Percentiles rank a stretch among this genome's conserved stretches.
These are phyloP conservation scores for Akanthomyces muscarius DNA, from an alignment of 2,329 filamentous ascomycete species.

Conservation along the genomic window DNA sequence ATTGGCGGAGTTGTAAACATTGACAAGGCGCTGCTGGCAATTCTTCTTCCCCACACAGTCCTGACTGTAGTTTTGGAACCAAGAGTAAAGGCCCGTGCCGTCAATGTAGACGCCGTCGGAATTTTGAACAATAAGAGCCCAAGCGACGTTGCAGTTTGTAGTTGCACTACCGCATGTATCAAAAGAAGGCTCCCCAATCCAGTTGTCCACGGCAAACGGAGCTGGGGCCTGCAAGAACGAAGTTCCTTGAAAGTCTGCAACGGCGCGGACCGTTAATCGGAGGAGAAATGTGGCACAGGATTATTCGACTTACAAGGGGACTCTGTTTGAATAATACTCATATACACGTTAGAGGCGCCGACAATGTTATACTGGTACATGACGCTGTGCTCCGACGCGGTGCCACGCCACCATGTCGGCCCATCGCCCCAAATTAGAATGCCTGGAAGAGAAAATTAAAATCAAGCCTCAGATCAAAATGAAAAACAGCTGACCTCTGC, in stretches of 20 bases:
- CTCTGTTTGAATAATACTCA: slow-evolving; percentile 44
- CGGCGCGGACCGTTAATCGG: background rate
- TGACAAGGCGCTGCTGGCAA: slow-evolving; percentile 24
- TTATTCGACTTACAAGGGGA: slow-evolving; percentile 16
- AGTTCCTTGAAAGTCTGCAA: slow-evolving; percentile 20
- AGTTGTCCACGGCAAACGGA: slow-evolving; percentile 17
- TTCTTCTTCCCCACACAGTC: slow-evolving; percentile 23
- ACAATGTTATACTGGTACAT: slow-evolving; percentile 48
- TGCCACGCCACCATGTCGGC: background rate
- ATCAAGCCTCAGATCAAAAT: background rate
- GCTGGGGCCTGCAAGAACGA: slow-evolving; percentile 18
- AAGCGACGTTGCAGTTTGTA: slow-evolving; percentile 23
- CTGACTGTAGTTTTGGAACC: slow-evolving; percentile 26
- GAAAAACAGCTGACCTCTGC: slow-evolving; percentile 41
- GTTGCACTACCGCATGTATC: slow-evolving; percentile 13
- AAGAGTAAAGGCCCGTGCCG: slow-evolving; percentile 28
- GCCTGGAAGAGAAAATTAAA: slow-evolving; percentile 19
- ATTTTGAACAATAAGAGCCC: slow-evolving; percentile 24
- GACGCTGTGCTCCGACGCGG: slow-evolving; percentile 25
- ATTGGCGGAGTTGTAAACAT: slow-evolving; percentile 17
- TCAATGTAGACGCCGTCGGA: slow-evolving; percentile 24
- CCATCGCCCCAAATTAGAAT: slow-evolving; percentile 6
- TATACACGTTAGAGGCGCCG: slow-evolving; percentile 42
- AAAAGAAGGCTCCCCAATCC: slow-evolving; percentile 16
- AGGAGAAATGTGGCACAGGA: background rate